These are phyloP conservation scores for Suhomyces prunicola DNA, from an alignment of 805 yeast genomes.

Conservation along the genomic window DNA sequence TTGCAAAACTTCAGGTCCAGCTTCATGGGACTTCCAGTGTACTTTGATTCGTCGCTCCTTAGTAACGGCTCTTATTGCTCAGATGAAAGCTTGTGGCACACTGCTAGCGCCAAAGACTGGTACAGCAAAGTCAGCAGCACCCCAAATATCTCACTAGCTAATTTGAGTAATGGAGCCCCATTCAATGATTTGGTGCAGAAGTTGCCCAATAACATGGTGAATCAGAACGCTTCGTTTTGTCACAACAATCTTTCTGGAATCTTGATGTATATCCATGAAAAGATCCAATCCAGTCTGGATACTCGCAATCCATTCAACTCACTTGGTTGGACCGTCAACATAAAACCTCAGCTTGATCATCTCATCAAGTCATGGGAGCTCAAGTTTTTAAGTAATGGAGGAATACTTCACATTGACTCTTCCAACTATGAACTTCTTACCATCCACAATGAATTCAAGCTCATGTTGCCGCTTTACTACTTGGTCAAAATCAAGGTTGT, in stretches of 20 bases:
- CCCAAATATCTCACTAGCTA: constrained; percentile 46
- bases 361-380: constrained; percentile 68
- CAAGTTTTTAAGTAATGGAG: constrained; percentile 59
- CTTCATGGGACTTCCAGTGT: constrained; percentile 39
- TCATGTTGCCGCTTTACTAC: constrained; percentile 62
- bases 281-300: constrained; percentile 49
- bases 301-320: constrained; percentile 39
- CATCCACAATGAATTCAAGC: constrained; percentile 54
- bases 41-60: constrained; percentile 42
- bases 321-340: constrained; percentile 63
- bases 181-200: constrained; percentile 46
- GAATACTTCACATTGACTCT: constrained; percentile 53
- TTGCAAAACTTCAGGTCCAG: constrained; percentile 47
- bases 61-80: constrained; percentile 65
- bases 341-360: constrained; percentile 55
- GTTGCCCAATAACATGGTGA: constrained; percentile 33
- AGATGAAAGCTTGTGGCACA: constrained; percentile 58
- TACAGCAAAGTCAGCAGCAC: constrained; percentile 17
- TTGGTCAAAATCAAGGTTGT: constrained; percentile 68
- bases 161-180: constrained; percentile 54
- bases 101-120: constrained; percentile 54
- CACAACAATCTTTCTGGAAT: constrained; percentile 52
- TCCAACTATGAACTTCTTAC: constrained; percentile 47
- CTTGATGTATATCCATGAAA: constrained; percentile 65
- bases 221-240: constrained; percentile 30